These are phyloP conservation scores for Guillardia theta DNA, from an alignment of 78 protist genomes.

Conservation along the genomic window DNA sequence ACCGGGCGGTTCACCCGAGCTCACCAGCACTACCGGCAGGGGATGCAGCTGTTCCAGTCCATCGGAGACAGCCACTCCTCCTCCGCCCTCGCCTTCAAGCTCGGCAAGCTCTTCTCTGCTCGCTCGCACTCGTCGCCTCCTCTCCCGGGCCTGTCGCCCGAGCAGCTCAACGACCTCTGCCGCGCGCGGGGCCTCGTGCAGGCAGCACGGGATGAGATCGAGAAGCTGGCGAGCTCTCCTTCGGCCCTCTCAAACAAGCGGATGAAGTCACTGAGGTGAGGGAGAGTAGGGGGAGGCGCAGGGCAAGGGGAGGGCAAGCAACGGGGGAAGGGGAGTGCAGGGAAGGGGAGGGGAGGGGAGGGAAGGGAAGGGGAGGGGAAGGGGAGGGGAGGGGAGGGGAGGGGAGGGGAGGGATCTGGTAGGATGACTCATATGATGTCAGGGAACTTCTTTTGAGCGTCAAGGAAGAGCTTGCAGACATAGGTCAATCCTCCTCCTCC, in stretches of 20 bases:
- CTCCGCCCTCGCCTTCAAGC: not conserved
- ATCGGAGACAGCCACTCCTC: not conserved
- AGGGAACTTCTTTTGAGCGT: not conserved
- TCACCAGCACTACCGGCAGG: not conserved
- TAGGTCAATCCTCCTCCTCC: not conserved
- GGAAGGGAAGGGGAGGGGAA: not conserved
- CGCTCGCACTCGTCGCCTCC: not conserved
- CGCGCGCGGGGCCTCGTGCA: not conserved
- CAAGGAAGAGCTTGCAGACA: not conserved
- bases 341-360: not conserved
- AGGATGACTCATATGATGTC: not conserved
- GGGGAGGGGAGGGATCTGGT: not conserved
- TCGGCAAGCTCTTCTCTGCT: not conserved
- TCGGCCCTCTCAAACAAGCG: too few relatives aligned
- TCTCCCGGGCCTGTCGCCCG: not conserved
- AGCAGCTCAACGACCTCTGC: not conserved
- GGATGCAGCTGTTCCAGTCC: not conserved
- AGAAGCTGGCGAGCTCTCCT: too few relatives aligned
- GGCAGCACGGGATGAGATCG: too few relatives aligned
- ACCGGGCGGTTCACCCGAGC: constrained; percentile 5
- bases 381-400: not conserved
- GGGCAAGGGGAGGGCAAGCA: not conserved
- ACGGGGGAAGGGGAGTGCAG: not conserved
- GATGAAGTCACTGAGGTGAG: not conserved
- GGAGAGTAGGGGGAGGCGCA: not conserved